phyloP scores from a whole-genome alignment of 2,329 filamentous ascomycete species.

The Sclerotinia trifoliorum region DNA sequence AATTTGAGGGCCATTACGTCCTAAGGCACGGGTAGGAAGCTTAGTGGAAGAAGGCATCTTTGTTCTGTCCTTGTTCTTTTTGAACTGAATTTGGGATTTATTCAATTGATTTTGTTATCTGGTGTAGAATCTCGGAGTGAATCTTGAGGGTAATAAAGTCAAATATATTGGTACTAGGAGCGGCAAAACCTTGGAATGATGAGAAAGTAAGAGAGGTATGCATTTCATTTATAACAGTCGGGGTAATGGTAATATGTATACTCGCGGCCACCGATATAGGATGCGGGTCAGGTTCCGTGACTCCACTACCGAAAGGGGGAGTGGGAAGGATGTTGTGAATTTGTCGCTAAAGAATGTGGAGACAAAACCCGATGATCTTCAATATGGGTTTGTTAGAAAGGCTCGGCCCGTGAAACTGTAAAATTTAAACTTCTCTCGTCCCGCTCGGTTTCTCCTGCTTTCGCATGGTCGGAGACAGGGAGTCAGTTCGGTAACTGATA shows the following conservation, averaged over 20 bases:
- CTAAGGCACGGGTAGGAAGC: conserved; percentile 25
- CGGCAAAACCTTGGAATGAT: conserved; percentile 1
- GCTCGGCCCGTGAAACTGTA: conserved; percentile 13
- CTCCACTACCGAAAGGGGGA: conserved; percentile 19
- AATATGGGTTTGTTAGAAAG: not conserved
- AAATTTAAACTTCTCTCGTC: not conserved
- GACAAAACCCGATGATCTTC: not conserved
- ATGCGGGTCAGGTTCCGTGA: conserved; percentile 8
- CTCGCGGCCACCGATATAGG: conserved; percentile 13
- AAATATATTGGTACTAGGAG: not conserved
- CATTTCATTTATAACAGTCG: conserved; percentile 3
- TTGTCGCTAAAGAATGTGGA: conserved; percentile 1
- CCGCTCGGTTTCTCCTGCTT: not conserved
- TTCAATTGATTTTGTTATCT: not conserved
- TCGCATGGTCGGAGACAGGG: not conserved
- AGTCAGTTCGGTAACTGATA: not conserved
- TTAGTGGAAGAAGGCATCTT: conserved; percentile 21
- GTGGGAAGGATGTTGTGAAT: conserved; percentile 1
- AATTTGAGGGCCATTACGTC: conserved; percentile 24
- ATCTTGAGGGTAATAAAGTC: not conserved
- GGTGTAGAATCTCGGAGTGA: not conserved
- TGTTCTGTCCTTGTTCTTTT: not conserved
- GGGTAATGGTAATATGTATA: conserved; percentile 20
- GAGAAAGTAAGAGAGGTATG: conserved; percentile 8
- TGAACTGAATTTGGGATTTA: not conserved